Conservation (phyloP, 2,329 filamentous ascomycete genomes). For the Elsinoe fawcettii region DNA sequence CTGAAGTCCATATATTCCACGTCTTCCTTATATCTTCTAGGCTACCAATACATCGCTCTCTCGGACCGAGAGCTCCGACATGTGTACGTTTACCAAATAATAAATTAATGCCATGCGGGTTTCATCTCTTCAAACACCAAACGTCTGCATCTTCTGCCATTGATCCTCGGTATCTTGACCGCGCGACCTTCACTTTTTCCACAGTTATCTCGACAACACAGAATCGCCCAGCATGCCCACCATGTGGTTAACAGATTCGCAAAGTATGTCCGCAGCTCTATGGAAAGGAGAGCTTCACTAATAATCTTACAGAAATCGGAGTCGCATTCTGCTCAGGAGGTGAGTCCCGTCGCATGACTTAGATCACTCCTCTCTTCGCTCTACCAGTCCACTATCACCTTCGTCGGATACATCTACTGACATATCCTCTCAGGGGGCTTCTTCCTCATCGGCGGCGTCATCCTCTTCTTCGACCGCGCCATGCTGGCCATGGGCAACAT, state of each 20-base stretch:
- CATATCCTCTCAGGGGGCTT: conserved; percentile 60
- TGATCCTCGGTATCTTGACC: neutral
- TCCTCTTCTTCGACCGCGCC: conserved; percentile 96
- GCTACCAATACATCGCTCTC: neutral
- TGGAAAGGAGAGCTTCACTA: conserved; percentile 18
- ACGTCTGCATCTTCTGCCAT: neutral
- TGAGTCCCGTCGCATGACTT: conserved; percentile 46
- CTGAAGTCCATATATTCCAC: too few species aligned
- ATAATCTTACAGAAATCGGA: conserved; percentile 64
- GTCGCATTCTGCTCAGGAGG: conserved; percentile 96
- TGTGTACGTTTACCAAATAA: conserved; percentile 3
- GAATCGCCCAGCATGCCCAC: conserved; percentile 57
- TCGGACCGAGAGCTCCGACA: conserved; percentile 1
- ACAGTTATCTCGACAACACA: neutral
- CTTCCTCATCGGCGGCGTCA: conserved; percentile 87
- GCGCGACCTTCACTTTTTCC: neutral
- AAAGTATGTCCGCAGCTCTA: conserved; percentile 57
- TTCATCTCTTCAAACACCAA: neutral
- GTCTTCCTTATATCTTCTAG: too few species aligned
- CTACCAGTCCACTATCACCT: conserved; percentile 17
- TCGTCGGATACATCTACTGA: conserved; percentile 16
- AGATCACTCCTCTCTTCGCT: conserved; percentile 21
- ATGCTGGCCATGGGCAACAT: conserved; percentile 99
- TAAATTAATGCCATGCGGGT: neutral
- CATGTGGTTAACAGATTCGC: conserved; percentile 93